Evolutionary conservation across 2,329 filamentous ascomycete genomes (phyloP).

Genomic region (Fusarium beomiforme): DNA sequence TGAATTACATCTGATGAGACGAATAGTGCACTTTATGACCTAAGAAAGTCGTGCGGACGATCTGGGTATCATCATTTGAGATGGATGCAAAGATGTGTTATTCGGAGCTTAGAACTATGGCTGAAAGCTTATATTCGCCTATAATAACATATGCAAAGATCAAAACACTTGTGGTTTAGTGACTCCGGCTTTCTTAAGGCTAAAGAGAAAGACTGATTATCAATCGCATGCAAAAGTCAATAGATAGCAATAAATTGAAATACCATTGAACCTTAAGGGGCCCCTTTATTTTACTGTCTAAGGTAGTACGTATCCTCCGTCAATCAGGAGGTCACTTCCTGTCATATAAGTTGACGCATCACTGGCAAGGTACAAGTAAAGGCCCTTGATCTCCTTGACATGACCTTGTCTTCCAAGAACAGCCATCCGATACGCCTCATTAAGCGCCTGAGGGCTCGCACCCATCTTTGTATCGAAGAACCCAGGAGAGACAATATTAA

Average conservation of each 20-base stretch:
- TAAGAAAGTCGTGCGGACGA: neutral
- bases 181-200: too few species aligned
- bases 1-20: neutral
- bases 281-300: neutral
- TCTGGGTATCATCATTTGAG: neutral
- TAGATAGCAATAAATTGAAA: neutral
- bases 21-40: neutral
- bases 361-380: slow-evolving; percentile 63
- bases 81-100: too few species aligned
- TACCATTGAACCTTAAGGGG: neutral
- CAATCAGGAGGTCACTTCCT: slow-evolving; percentile 27
- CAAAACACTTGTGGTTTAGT: too few species aligned
- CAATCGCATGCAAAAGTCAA: too few species aligned
- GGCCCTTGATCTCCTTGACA: slow-evolving; percentile 72
- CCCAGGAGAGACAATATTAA: slow-evolving; percentile 59
- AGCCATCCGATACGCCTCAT: slow-evolving; percentile 62
- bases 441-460: slow-evolving; percentile 52
- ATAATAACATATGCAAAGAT: too few species aligned
- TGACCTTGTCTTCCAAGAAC: slow-evolving; percentile 66
- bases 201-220: too few species aligned
- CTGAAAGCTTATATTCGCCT: too few species aligned
- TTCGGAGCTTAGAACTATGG: too few species aligned
- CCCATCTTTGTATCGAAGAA: slow-evolving; percentile 66
- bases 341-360: slow-evolving; percentile 50
- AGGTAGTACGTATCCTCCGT: slow-evolving; percentile 30